Conservation (phyloP, 352 stramenopile genomes). For the Peronospora farinosa region DNA sequence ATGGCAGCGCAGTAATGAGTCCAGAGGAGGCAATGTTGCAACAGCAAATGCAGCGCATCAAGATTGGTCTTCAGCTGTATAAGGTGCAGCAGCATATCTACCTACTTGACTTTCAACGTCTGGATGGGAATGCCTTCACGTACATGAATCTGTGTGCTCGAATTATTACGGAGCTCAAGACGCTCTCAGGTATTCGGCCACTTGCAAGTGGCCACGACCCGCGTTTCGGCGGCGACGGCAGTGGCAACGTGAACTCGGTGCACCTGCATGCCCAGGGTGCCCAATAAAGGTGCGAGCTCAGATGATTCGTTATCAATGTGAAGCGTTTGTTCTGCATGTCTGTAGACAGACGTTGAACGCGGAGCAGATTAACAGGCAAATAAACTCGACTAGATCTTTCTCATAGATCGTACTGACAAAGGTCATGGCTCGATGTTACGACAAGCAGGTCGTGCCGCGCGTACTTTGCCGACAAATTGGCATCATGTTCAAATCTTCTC, state of each 20-base stretch:
- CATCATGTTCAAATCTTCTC: too few species aligned
- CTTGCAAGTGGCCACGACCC: conserved; percentile 43
- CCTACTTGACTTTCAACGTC: conserved; percentile 96
- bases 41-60: conserved; percentile 71
- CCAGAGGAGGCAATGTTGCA: conserved; percentile 26
- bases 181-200: conserved; percentile 76
- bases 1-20: conserved; percentile 16
- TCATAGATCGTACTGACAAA: background rate
- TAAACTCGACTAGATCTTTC: background rate
- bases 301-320: background rate
- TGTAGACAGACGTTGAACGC: background rate
- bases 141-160: conserved; percentile 99
- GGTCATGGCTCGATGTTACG: too few species aligned
- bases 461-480: too few species aligned
- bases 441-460: too few species aligned
- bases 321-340: background rate
- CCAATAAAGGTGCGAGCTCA: conserved; percentile 5
- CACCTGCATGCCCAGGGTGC: conserved; percentile 36
- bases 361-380: background rate
- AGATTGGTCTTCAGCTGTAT: conserved; percentile 95
- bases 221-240: conserved; percentile 42
- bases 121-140: conserved; percentile 95
- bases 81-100: conserved; percentile 99
- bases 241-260: conserved; percentile 39
- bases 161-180: conserved; percentile 99